Conservation (phyloP, 768 basidiomycete species). For the Exsudoporus frostii region DNA sequence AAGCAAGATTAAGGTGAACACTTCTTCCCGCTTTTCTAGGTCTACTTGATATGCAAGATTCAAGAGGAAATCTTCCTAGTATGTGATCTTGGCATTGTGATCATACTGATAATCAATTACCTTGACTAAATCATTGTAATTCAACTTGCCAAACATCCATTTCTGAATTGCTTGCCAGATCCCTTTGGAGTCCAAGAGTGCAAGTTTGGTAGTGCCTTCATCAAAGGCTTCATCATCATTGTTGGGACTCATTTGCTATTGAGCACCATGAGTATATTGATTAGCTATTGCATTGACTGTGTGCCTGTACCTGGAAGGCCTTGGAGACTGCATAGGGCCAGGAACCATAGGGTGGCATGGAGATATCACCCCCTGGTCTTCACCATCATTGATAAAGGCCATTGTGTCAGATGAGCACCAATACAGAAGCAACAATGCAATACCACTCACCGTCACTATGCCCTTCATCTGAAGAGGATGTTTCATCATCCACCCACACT, state of each 20-base stretch:
- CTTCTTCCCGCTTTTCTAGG: not conserved
- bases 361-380: not conserved
- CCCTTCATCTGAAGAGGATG: not conserved
- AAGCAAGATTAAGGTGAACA: not conserved
- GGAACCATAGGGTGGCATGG: too few species aligned
- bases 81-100: not conserved
- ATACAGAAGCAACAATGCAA: not conserved
- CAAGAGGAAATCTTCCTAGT: not conserved
- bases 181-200: not conserved
- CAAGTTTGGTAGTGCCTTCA: not conserved
- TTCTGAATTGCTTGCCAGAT: too few species aligned
- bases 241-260: too few species aligned
- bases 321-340: too few species aligned
- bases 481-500: not conserved
- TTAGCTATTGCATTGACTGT: not conserved
- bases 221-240: not conserved
- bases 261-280: not conserved
- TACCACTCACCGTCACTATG: not conserved
- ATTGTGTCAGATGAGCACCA: not conserved
- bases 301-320: too few species aligned
- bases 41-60: not conserved
- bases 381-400: not conserved
- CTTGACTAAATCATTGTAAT: too few species aligned
- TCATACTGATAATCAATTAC: not conserved
- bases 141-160: too few species aligned